Conservation (phyloP, 768 basidiomycete species). For the Pleurotus cornucopiae region DNA sequence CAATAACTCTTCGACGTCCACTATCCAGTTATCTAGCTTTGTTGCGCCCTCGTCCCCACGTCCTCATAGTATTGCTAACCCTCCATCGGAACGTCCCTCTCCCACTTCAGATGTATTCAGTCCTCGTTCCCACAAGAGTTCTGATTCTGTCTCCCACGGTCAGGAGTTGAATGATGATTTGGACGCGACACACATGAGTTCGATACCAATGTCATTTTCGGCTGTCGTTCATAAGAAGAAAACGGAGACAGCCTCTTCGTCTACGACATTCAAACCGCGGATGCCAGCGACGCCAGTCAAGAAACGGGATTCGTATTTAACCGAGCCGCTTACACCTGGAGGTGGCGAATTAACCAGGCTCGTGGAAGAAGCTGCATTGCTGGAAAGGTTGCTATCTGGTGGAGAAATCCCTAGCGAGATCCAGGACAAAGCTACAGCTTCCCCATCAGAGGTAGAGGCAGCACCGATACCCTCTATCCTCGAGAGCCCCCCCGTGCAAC, state of each 20-base stretch:
- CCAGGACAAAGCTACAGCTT: constrained; percentile 6
- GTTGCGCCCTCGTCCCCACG: not conserved
- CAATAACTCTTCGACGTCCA: not conserved
- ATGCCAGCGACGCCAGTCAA: constrained; percentile 23
- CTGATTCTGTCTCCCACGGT: not conserved
- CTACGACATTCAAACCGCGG: constrained; percentile 14
- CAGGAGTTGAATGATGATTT: not conserved
- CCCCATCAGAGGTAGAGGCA: not conserved
- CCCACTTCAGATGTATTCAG: constrained; percentile 4
- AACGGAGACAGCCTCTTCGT: constrained; percentile 28
- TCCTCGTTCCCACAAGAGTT: constrained; percentile 3
- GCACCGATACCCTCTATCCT: not conserved
- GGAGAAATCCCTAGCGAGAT: constrained; percentile 42
- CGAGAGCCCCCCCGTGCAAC: not conserved
- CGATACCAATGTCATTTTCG: constrained; percentile 33
- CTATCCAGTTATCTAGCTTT: not conserved
- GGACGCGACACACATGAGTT: constrained; percentile 7
- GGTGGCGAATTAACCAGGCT: constrained; percentile 49
- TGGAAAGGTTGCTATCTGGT: constrained; percentile 50
- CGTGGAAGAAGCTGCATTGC: constrained; percentile 52
- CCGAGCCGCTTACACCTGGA: constrained; percentile 41
- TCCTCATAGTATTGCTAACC: not conserved
- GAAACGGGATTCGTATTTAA: constrained; percentile 20
- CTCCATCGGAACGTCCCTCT: constrained; percentile 16
- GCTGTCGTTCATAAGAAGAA: constrained; percentile 59